Base-by-base conservation (phyloP, 768 basidiomycete species). In the Plicaturopsis crispa region DNA sequence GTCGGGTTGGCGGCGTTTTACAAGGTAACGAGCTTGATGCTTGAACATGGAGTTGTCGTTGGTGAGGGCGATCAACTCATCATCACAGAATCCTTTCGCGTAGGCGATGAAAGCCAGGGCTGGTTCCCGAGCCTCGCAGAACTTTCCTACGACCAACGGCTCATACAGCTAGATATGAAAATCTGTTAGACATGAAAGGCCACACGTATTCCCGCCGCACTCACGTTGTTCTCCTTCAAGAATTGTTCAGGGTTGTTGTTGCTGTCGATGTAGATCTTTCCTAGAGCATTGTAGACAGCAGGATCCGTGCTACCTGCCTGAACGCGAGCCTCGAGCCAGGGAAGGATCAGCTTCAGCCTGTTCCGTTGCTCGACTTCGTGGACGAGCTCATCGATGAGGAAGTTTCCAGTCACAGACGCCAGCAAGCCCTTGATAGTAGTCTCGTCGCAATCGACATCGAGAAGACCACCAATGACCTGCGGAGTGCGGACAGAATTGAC, bases 11-110 rank as follows among this genome's bases (percentile, higher is more conserved):
- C 96, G 88, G 50, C 96, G 83, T 63, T 93, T 96, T 55, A 97
- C 88, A 41, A 99, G 78, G 63, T 99, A 99, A 20, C 96, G 84
- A 37, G 96, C 89, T 62, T 98, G 96, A 53, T 99, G 94, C 65
- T 98, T 99, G 76, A 93, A 99, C 96, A 99, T 99, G 10, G 92
- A 83, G 67, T 99, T 99, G 48, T 94, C 93, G 56, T 98, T 98
- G 34, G 96, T 98, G 59, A 99, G 94, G 16, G 78, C 60, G 54
- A 99, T 93, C 43, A 99, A 75, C 61, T 99, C 96, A 4, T 98
- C 91, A 48, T 99, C 96, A 56, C 96, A 99, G 62, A 97, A 85
- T 41, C 96, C 96, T 59, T 98, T 98, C 24, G 96, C 96, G 55
- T 98, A 99, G 1, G 96, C 96, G 50, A 99, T 98, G 65, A 94